Evolutionary conservation across 257 asterid species (phyloP).

Genomic region (Avicennia marina): DNA sequence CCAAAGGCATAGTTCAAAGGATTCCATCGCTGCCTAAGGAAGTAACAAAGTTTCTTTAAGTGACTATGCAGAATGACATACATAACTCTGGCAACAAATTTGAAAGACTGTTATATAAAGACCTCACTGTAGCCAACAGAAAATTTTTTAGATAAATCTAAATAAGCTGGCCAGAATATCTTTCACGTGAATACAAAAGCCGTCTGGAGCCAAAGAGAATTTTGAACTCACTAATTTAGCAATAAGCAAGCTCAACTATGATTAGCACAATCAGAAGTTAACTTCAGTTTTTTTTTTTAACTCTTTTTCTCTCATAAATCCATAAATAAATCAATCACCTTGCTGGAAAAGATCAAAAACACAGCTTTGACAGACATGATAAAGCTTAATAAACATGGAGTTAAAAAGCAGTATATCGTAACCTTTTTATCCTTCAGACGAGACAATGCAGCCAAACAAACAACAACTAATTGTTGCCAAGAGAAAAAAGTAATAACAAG

Average conservation of each 20-base stretch:
- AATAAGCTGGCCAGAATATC: neutral
- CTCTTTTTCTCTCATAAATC: too few species aligned
- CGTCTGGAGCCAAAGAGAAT: neutral
- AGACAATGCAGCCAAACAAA: too few species aligned
- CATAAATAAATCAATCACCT: neutral
- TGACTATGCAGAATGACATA: neutral
- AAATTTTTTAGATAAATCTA: conserved; percentile 3
- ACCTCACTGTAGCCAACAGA: neutral
- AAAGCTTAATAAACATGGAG: neutral
- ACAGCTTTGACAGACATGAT: neutral
- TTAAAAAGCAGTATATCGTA: neutral
- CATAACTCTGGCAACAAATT: neutral
- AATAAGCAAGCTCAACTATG: neutral
- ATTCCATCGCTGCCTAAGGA: too few species aligned
- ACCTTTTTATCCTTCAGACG: neutral
- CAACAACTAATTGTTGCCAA: neutral
- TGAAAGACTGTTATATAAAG: neutral
- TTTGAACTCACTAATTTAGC: neutral
- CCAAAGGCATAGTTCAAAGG: too few species aligned
- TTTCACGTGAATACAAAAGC: too few species aligned
- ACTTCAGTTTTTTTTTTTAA: neutral
- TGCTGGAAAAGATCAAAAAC: neutral
- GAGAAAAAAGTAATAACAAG: too few species aligned
- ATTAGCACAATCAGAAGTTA: conserved; percentile 8
- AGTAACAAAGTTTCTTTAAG: too few species aligned